Percentiles rank a stretch among this genome's conserved stretches.
These are phyloP conservation scores for Clarireedia paspali DNA, from an alignment of 2,329 filamentous ascomycete genomes.

Conservation along the genomic window DNA sequence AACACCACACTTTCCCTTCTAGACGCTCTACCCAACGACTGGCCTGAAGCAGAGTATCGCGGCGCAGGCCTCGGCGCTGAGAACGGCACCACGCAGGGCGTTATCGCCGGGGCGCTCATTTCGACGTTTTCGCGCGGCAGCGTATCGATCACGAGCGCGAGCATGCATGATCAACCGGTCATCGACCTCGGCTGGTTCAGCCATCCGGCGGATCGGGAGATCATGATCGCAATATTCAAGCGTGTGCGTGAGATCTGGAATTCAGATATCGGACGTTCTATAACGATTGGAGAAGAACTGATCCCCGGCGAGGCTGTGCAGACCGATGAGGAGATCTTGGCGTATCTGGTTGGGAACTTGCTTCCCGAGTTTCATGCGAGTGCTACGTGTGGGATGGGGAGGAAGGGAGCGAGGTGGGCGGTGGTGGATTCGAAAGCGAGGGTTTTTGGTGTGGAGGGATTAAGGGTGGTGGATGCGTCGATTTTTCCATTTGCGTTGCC, in stretches of 20 bases:
- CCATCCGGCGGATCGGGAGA: conserved; percentile 34
- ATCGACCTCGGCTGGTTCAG: conserved; percentile 39
- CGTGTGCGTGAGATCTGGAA: conserved; percentile 31
- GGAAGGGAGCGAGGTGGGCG: neutral
- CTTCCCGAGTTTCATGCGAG: conserved; percentile 1
- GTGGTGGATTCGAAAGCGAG: conserved; percentile 1
- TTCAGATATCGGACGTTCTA: neutral
- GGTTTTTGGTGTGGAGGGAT: neutral
- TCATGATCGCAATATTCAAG: conserved; percentile 36
- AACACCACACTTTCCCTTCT: conserved; percentile 5
- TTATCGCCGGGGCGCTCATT: conserved; percentile 24
- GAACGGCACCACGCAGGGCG: neutral
- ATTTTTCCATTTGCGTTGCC: conserved; percentile 7
- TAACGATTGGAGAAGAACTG: neutral
- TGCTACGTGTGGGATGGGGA: conserved; percentile 5
- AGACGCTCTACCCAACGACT: conserved; percentile 1
- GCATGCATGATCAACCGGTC: conserved; percentile 30
- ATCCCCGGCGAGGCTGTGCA: neutral
- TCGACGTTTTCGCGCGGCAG: conserved; percentile 28
- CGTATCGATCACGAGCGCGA: conserved; percentile 32
- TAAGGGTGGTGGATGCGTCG: conserved; percentile 4
- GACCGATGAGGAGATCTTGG: conserved; percentile 1
- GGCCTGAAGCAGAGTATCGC: conserved; percentile 14
- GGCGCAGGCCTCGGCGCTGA: conserved; percentile 2
- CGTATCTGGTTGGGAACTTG: neutral